Base-by-base conservation (phyloP, 345 rosid genomes). In the Ceriops tagal region DNA sequence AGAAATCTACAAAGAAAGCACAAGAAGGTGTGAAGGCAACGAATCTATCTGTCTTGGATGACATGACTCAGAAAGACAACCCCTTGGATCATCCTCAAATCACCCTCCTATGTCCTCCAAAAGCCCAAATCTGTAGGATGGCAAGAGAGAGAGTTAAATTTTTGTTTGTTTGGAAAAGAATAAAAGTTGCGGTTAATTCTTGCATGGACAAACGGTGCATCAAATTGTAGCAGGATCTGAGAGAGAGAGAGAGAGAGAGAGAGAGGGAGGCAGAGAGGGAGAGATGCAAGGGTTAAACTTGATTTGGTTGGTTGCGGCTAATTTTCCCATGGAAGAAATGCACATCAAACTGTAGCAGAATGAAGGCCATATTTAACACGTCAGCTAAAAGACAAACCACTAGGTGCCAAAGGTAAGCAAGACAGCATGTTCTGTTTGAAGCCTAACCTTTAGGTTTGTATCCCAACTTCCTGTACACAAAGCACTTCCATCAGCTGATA, bases 381-480 rank as follows among this genome's bases (percentile, higher is more conserved):
- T 6, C 28, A 43, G 30, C n/a, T 3, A 27, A 1, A 55, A 31
- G 10, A 20, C 53, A 62, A 73, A 32, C 2, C 28, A 60, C 2
- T 15, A 49, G 49, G 39, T 47, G 70, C 51, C 57, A 26, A 62
- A 69, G 3, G 59, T 60, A 61, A 53, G 10, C 5, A 60, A 53
- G 32, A 66, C 5, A 47, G 27, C 18, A 35, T 11, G 35, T 35
- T 28, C 53, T 32, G 47, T 19, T 32, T 52, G 65, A 53, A 68
- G 71, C 74, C 87, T 80, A 58, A 92, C 98, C 97, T 96, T 96
- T 34, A 92, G 88, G 77, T 89, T 92, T 84, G 97, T 84, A 80
- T 96, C 99, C 81, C 73, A 96, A 83, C 99, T 92, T 84, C 99
- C 99, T 72, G 98, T 92, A 81, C 99, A 96, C 74, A 96, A 80